Conservation (phyloP, 306 rosid genomes). For the Gleditsia sinensis region DNA sequence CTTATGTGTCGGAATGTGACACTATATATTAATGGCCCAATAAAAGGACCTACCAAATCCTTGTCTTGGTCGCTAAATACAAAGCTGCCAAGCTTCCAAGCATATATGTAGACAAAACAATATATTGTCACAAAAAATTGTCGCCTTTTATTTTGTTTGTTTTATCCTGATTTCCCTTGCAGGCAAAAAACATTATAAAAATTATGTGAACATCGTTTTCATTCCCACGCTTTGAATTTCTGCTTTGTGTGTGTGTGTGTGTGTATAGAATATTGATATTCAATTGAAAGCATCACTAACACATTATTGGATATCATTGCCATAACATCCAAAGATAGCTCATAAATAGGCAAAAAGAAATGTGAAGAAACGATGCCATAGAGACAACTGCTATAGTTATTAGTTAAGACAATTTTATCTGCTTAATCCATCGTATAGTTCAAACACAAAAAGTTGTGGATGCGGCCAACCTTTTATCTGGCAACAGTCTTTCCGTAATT, state of each 20-base stretch:
- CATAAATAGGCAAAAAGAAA: neutral
- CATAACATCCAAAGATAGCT: neutral
- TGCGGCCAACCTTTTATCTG: no score
- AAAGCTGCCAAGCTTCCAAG: constrained; percentile 20
- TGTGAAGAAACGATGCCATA: neutral
- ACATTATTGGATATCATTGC: neutral
- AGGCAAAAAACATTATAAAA: constrained; percentile 5
- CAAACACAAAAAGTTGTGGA: no score
- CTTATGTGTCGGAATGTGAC: no score
- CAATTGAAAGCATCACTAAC: neutral
- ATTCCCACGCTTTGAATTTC: neutral
- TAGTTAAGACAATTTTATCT: no score
- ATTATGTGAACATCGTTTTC: neutral
- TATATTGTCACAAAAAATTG: constrained; percentile 11
- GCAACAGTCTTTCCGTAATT: no score
- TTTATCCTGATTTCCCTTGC: constrained; percentile 8
- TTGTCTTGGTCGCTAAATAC: constrained; percentile 8
- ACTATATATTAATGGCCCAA: neutral
- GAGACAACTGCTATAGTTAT: no score
- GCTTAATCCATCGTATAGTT: no score
- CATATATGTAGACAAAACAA: constrained; percentile 22
- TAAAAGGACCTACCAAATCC: neutral
- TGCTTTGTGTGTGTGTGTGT: no score
- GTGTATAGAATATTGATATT: neutral
- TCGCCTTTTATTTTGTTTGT: constrained; percentile 16